Conservation (phyloP, 1,139 yeast species). For the Suzukiozyma palmioleophila region DNA sequence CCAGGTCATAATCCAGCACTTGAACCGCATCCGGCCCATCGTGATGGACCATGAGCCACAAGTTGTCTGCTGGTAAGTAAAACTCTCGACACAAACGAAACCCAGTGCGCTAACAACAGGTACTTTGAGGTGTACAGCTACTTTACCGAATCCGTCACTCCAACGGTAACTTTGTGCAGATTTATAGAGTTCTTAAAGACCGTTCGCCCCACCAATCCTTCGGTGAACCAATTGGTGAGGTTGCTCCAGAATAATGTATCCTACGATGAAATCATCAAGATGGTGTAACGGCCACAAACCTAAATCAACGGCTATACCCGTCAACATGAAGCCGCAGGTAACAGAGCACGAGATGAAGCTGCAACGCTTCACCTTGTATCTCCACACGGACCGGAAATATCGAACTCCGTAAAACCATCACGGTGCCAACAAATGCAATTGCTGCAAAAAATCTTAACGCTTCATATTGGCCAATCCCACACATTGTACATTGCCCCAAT, state of each 20-base stretch:
- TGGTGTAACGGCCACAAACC: background rate
- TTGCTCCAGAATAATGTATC: background rate
- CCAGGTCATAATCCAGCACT: background rate
- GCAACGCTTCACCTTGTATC: too few relatives aligned
- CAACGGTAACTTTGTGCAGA: background rate
- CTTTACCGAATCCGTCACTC: background rate
- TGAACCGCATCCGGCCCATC: background rate
- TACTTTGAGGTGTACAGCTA: background rate
- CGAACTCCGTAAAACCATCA: too few relatives aligned
- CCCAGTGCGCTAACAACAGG: background rate
- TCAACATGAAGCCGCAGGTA: too few relatives aligned
- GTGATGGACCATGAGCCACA: background rate
- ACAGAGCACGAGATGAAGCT: too few relatives aligned
- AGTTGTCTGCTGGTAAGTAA: constrained; percentile 1
- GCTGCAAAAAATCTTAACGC: too few relatives aligned
- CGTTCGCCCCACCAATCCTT: background rate
- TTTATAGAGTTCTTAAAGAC: constrained; percentile 1
- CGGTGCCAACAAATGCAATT: too few relatives aligned
- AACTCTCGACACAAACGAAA: background rate
- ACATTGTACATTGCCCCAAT: too few relatives aligned
- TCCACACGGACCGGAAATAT: too few relatives aligned
- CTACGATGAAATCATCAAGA: background rate
- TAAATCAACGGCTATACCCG: too few relatives aligned
- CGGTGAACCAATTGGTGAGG: background rate
- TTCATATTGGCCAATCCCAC: too few relatives aligned